phyloP scores from a whole-genome alignment of 805 yeast genomes.

The Spathaspora gorwiae region DNA sequence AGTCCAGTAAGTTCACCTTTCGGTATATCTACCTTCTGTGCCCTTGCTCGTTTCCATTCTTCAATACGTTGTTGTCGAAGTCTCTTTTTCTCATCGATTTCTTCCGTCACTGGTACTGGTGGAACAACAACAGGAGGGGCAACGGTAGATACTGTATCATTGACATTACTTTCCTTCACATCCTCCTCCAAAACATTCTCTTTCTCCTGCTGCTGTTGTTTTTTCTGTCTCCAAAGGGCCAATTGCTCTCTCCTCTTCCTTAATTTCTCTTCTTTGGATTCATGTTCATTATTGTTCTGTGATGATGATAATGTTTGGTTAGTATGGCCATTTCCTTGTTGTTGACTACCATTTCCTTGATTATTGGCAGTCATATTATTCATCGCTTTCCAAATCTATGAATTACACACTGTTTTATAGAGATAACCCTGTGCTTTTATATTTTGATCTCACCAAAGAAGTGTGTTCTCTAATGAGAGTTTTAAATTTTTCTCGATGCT shows the following conservation, averaged over 20 bases:
- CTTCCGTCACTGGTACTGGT: neutral
- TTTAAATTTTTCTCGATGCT: too few species aligned
- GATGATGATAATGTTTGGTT: slow-evolving; percentile 11
- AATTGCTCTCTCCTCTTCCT: slow-evolving; percentile 47
- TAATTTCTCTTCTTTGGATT: slow-evolving; percentile 30
- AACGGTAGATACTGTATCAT: neutral
- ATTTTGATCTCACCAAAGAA: too few species aligned
- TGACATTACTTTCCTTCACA: neutral
- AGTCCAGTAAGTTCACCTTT: neutral
- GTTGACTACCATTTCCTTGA: too few species aligned
- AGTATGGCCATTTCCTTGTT: slow-evolving; percentile 4
- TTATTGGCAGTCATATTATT: too few species aligned
- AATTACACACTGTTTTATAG: too few species aligned
- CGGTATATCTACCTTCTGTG: neutral
- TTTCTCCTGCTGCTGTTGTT: slow-evolving; percentile 27
- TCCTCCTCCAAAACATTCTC: slow-evolving; percentile 2
- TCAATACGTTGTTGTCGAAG: slow-evolving; percentile 39
- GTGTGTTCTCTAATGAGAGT: too few species aligned
- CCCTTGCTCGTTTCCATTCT: slow-evolving; percentile 47
- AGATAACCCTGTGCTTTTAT: too few species aligned
- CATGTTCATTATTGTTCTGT: slow-evolving; percentile 5
- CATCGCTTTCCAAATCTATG: too few species aligned
- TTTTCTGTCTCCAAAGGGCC: slow-evolving; percentile 58
- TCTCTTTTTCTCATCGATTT: slow-evolving; percentile 12
- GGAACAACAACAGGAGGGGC: neutral